Base-by-base conservation (phyloP, 768 basidiomycete genomes). In the Mycena venus region DNA sequence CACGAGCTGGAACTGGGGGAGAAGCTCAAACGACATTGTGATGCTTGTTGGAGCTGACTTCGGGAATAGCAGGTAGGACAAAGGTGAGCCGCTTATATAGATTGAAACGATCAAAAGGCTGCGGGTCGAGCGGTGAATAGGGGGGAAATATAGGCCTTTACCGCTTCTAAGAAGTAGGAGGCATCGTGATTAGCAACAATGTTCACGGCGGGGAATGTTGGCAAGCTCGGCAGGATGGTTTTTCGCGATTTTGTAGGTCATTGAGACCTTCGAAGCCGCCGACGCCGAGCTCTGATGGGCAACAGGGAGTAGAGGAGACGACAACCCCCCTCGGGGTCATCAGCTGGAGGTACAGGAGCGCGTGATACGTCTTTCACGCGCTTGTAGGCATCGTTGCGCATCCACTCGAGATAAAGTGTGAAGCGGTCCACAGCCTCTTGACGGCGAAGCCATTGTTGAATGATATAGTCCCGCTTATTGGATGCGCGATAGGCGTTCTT, bases 401-500 rank as follows among this genome's bases (percentile, higher is more conserved):
- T 25, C 51, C 23, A 53, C 51, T 53, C 23, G 2, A 53, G 27
- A 25, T 53, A 53, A 1, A 53, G 23, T 1, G 51, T 53, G 27
- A 53, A 53, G 6, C 51, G 51, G 14, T 53, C 51, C 51, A 53
- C 51, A 5, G 51, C 51, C 14, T 53, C 51, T 25, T 53, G 51
- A 2, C 51, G 51, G 27, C 51, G 51, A 14, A 53, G 51, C 51
- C 51, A 53, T 2, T 17, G 23, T 9, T 53, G 51, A 14, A 53
- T 29, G 27, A 53, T 53, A 29, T 53, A 53, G 51, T 53, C 51
- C 9, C 51, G 51, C 14, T 53, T 53, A 17, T 53, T 53, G 25
- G 51, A 53, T 23, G 51, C 23, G 2, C 51, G 51, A 29, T 72
- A 72, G 32, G 63, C 74, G 17, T 72, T 60, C 72, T 86, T 86